A percentile compares a stretch with the other conserved stretches of the same genome.
Conservation (phyloP, 805 yeast genomes). For the Saccharomycopsis vini region DNA sequence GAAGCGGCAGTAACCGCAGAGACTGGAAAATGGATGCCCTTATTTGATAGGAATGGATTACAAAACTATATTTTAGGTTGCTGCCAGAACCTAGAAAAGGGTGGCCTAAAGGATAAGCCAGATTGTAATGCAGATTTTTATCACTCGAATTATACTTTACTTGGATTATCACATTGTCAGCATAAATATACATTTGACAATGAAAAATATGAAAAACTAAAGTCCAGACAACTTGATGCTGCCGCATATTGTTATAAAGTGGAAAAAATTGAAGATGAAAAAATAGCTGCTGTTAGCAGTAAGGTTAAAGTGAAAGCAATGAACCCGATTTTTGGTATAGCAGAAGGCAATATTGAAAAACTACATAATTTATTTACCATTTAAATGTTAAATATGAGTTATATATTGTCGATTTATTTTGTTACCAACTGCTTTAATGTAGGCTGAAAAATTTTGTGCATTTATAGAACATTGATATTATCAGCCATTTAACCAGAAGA, state of each 20-base stretch:
- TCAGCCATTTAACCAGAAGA: too few species aligned
- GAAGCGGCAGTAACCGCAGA: conserved; percentile 39
- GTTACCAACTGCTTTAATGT: too few species aligned
- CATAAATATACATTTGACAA: conserved; percentile 28
- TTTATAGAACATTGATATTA: too few species aligned
- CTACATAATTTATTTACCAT: too few species aligned
- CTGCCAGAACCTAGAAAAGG: conserved; percentile 51
- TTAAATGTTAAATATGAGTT: too few species aligned
- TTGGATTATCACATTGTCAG: conserved; percentile 63
- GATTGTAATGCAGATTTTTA: conserved; percentile 73
- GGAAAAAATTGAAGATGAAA: conserved; percentile 18
- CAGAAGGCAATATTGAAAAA: conserved; percentile 4
- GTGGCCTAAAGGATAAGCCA: conserved; percentile 89
- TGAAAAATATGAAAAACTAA: conserved; percentile 5
- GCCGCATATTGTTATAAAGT: conserved; percentile 27
- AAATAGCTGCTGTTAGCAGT: conserved; percentile 8
- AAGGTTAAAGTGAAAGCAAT: conserved; percentile 6
- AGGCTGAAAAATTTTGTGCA: too few species aligned
- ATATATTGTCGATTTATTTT: too few species aligned
- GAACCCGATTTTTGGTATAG: conserved; percentile 15
- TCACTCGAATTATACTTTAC: conserved; percentile 78
- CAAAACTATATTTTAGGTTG: conserved; percentile 63
- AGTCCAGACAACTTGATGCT: conserved; percentile 19
- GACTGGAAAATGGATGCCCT: conserved; percentile 10
- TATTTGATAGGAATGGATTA: conserved; percentile 49